Evolutionary conservation across 805 yeast genomes (phyloP).

Genomic region (Teunomyces tritomae): DNA sequence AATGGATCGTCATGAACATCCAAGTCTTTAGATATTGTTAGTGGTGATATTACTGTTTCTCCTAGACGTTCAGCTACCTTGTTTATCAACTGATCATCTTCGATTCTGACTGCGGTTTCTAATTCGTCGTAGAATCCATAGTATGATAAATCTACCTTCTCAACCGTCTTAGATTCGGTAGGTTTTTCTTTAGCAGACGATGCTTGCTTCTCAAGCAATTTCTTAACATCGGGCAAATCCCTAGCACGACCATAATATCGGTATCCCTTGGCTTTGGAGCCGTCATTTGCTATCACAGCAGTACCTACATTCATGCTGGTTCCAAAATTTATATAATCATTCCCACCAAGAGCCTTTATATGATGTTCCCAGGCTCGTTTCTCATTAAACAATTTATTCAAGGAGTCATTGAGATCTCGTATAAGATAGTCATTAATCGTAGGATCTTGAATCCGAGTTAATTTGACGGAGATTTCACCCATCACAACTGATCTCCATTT

Average conservation of each 20-base stretch:
- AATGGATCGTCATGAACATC: conserved; percentile 15
- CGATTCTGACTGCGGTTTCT: neutral
- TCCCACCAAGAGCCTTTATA: conserved; percentile 69
- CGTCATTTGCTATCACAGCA: conserved; percentile 15
- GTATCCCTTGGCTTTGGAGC: conserved; percentile 47
- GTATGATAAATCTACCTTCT: conserved; percentile 33
- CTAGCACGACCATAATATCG: conserved; percentile 82
- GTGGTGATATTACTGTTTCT: conserved; percentile 1
- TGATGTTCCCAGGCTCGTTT: conserved; percentile 77
- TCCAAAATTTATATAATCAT: conserved; percentile 49
- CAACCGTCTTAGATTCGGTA: conserved; percentile 1
- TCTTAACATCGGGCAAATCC: conserved; percentile 68
- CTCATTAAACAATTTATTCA: conserved; percentile 67
- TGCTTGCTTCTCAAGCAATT: conserved; percentile 15
- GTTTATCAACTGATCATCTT: conserved; percentile 8
- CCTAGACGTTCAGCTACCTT: conserved; percentile 13
- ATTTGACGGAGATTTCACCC: conserved; percentile 59
- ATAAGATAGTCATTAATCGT: conserved; percentile 56
- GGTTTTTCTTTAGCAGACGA: conserved; percentile 20
- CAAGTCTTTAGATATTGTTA: neutral
- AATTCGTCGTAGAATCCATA: conserved; percentile 42
- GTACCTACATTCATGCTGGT: conserved; percentile 17
- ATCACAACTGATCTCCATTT: conserved; percentile 63
- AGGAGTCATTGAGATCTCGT: conserved; percentile 69
- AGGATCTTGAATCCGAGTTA: conserved; percentile 63